phyloP scores from a whole-genome alignment of 257 asterid genomes.

The Nicotiana noctiflora region DNA sequence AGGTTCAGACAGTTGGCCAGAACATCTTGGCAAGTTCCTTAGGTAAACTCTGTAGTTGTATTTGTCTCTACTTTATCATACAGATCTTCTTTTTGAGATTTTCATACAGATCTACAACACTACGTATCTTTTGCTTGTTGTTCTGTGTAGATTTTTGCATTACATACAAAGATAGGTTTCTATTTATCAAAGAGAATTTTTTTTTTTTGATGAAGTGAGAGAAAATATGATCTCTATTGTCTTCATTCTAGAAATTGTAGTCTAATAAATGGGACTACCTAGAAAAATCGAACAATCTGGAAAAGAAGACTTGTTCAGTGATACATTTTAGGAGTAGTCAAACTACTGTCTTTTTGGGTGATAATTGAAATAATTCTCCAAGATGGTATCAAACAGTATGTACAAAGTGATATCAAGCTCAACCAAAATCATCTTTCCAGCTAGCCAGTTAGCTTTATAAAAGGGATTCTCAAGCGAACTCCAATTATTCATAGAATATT shows the following conservation, averaged over 20 bases:
- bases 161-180: not conserved
- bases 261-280: not conserved
- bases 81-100: not conserved
- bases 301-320: not conserved
- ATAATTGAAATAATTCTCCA: not conserved
- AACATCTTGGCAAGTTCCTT: slow-evolving; percentile 73
- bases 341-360: not conserved
- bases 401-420: not conserved
- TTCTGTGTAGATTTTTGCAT: not conserved
- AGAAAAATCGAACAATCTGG: not conserved
- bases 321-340: not conserved
- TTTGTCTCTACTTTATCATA: not conserved
- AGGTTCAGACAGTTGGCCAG: slow-evolving; percentile 90
- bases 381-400: not conserved
- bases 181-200: not conserved
- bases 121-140: not conserved
- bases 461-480: not conserved
- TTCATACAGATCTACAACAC: not conserved
- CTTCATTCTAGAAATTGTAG: not conserved
- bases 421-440: too few species aligned
- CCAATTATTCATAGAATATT: not conserved
- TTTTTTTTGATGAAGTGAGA: too few species aligned
- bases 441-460: too few species aligned
- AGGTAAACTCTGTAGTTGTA: slow-evolving; percentile 35
- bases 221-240: not conserved